phyloP scores from a whole-genome alignment of 2,329 filamentous ascomycete species.

The Pseudogymnoascus sp. region DNA sequence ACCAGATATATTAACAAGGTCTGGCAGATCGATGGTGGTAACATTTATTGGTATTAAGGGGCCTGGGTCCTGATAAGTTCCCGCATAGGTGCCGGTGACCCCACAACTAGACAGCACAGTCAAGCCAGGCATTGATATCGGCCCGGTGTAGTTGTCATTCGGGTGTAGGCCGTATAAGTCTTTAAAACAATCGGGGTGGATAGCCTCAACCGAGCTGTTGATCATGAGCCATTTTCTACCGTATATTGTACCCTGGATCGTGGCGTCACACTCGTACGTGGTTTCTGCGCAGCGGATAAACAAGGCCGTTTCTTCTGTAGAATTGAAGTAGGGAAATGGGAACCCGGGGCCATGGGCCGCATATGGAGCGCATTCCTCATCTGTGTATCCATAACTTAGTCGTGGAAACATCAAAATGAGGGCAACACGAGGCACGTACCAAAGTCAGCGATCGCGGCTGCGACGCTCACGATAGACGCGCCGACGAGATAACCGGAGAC shows the following conservation, averaged over 20 bases:
- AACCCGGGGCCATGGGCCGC: too few species aligned
- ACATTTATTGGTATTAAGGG: neutral
- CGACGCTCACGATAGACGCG: neutral
- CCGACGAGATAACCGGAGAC: neutral
- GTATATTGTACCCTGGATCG: neutral
- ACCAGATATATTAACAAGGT: neutral
- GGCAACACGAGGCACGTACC: neutral
- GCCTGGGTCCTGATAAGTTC: neutral
- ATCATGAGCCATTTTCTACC: neutral
- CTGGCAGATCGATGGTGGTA: neutral
- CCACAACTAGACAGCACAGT: neutral
- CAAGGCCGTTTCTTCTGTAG: neutral
- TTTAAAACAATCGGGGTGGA: neutral
- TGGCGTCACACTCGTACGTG: neutral
- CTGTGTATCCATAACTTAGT: neutral
- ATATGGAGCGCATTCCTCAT: neutral
- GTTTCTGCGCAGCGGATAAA: neutral
- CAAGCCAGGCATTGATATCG: neutral
- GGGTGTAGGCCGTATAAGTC: neutral
- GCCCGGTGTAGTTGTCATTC: neutral
- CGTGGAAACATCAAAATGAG: neutral
- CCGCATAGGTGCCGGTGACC: neutral
- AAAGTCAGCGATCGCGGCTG: neutral
- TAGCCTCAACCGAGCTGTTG: neutral
- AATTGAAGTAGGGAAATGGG: neutral